Base-by-base conservation (phyloP, 257 asterid species). In the Misopates orontium region DNA sequence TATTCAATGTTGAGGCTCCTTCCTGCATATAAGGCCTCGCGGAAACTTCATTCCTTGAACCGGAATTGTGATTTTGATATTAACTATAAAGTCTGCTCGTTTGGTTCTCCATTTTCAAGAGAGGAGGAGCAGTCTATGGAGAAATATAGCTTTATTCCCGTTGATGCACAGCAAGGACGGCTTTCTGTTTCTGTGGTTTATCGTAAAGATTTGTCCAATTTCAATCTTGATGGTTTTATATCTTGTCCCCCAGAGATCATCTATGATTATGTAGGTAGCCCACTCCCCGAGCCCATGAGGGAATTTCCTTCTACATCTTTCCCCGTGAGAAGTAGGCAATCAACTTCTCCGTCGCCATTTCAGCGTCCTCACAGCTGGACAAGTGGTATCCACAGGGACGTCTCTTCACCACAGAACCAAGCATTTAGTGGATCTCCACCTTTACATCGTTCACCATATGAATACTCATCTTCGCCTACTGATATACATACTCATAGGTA, bases 361-460 rank as follows among this genome's bases (percentile, higher is more conserved):
- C 97, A 85, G 48, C 87, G 89, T 24, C 99, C 96, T 6, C 96
- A 86, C 74, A 94, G 96, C 79, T 94, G 97, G 99, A 71, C 97
- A n/a, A 82, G 96, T 86, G 95, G 99, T 62, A 41, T 86, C 67
- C 91, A 86, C 64, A 75, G 78, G 81, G 91, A 81, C 47, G 96
- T 62, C 32, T 80, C 83, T 16, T 68, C 82, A 21, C 85, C 70
- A 53, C 85, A 71, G 70, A 76, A 62, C 61, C 96, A 83, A 63
- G 84, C 73, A 0, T 78, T 70, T 22, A 67, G 85, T 61, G 97
- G 86, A 44, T 87, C 95, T 41, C 97, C 95, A 19, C 96, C 95
- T 69, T 62, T 82, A 60, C 71, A 76, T 65, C 77, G 83, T n/a
- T 70, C 87, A 16, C 89, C 98, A 4, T 81, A 76, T 41, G 89